Evolutionary conservation across 345 rosid species (phyloP).

Genomic region (Citropsis articulata): DNA sequence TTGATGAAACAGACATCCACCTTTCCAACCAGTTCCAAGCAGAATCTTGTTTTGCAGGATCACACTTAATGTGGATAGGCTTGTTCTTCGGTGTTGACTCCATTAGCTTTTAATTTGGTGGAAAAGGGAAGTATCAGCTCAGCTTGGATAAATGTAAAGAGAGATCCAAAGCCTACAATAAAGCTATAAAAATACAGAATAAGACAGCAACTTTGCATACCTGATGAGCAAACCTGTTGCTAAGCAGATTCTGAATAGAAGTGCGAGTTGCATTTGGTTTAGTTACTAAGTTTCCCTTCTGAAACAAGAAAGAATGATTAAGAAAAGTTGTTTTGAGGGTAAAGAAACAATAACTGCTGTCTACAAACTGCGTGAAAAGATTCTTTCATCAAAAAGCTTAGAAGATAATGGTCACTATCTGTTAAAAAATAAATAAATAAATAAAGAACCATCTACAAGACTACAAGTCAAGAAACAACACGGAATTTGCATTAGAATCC

Average conservation of each 20-base stretch:
- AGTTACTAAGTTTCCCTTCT: constrained; percentile 36
- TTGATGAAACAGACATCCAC: constrained; percentile 71
- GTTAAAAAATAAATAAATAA: neutral
- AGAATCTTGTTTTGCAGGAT: constrained; percentile 68
- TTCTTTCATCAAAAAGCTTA: neutral
- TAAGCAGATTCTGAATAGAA: constrained; percentile 66
- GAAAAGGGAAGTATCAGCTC: neutral
- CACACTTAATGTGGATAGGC: constrained; percentile 75
- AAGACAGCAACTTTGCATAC: constrained; percentile 30
- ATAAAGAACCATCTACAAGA: neutral
- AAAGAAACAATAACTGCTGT: neutral
- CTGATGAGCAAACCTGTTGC: constrained; percentile 85
- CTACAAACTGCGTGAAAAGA: neutral
- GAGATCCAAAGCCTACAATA: constrained; percentile 1
- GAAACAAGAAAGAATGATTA: constrained; percentile 21
- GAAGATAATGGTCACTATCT: neutral
- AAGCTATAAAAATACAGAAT: constrained; percentile 7
- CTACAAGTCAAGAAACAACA: neutral
- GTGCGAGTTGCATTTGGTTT: constrained; percentile 36
- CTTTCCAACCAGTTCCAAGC: constrained; percentile 98
- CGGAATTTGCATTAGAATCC: neutral
- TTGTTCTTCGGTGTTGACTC: constrained; percentile 66
- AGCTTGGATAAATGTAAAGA: neutral
- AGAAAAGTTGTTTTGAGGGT: neutral
- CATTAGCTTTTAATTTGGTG: constrained; percentile 60